These are phyloP conservation scores for Graphilbum sp. DNA, from an alignment of 2,329 filamentous ascomycete species.

Conservation along the genomic window DNA sequence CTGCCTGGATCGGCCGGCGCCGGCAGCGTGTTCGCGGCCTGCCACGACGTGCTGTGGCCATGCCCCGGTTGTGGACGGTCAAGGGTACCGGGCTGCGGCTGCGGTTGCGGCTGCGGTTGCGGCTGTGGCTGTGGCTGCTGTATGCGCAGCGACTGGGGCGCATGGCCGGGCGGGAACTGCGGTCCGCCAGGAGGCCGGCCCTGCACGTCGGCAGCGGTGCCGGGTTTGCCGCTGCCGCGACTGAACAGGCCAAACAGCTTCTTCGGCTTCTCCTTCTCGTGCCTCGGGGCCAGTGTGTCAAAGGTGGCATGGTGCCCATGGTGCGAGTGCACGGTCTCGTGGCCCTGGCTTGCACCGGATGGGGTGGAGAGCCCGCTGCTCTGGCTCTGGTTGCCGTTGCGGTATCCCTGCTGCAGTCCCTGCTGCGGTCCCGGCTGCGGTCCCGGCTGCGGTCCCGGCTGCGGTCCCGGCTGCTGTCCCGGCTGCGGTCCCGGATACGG, in stretches of 20 bases:
- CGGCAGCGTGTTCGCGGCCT: no score
- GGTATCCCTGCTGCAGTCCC: no score
- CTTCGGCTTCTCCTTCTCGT: constrained; percentile 11
- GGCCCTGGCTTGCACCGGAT: neutral
- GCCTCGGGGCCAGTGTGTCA: constrained; percentile 5
- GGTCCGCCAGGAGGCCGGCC: constrained; percentile 13
- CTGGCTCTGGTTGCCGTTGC: neutral
- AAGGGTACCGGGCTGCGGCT: no score
- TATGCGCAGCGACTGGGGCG: neutral
- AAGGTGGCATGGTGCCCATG: neutral
- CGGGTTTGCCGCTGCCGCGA: neutral
- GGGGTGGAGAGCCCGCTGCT: neutral
- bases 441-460: no score
- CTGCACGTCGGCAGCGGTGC: constrained; percentile 5
- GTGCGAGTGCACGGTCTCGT: no score
- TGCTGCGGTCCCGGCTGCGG: no score
- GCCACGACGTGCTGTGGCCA: no score
- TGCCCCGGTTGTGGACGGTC: no score
- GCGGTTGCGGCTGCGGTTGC: no score
- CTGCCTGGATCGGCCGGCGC: no score
- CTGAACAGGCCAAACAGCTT: constrained; percentile 9
- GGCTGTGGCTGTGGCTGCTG: neutral
- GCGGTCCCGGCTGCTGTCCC: no score
- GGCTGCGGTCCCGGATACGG: no score
- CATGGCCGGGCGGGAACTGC: constrained; percentile 6